These are phyloP conservation scores for Rhodamnia argentea DNA, from an alignment of 345 rosid genomes.

Conservation along the genomic window DNA sequence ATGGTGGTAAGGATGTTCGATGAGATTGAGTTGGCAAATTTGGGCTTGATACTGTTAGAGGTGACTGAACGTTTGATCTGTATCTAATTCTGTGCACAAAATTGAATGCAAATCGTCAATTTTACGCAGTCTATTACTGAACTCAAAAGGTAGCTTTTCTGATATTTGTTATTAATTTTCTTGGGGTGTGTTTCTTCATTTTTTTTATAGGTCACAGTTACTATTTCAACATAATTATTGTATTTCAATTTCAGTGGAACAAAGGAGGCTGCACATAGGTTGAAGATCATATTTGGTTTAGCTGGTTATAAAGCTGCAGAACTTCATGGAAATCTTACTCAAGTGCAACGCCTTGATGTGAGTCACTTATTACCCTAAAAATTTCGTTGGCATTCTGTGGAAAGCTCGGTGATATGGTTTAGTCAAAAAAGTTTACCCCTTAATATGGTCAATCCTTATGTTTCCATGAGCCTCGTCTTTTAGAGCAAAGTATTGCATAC, in stretches of 20 bases:
- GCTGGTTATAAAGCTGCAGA: slow-evolving; percentile 85
- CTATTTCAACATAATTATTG: not conserved
- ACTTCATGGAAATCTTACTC: slow-evolving; percentile 98
- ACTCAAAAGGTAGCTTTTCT: not conserved
- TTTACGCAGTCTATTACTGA: not conserved
- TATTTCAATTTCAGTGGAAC: slow-evolving; percentile 63
- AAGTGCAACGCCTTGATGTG: slow-evolving; percentile 93
- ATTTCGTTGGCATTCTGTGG: not conserved
- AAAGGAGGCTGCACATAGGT: slow-evolving; percentile 89
- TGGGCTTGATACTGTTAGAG: not conserved
- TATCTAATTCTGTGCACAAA: not conserved
- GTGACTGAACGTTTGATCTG: not conserved
- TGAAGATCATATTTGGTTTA: slow-evolving; percentile 87
- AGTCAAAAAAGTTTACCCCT: not conserved
- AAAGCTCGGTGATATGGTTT: not conserved
- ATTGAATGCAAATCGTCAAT: not conserved
- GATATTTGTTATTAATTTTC: not conserved
- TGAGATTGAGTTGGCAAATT: not conserved
- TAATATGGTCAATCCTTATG: not conserved
- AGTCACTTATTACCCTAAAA: slow-evolving; percentile 15
- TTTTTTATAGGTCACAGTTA: not conserved
- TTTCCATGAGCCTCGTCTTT: not conserved
- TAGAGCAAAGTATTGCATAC: not conserved
- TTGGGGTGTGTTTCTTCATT: not conserved
- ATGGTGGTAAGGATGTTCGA: not conserved